phyloP scores from a whole-genome alignment of 2,329 filamentous ascomycete genomes.

The Remersonia thermophila region DNA sequence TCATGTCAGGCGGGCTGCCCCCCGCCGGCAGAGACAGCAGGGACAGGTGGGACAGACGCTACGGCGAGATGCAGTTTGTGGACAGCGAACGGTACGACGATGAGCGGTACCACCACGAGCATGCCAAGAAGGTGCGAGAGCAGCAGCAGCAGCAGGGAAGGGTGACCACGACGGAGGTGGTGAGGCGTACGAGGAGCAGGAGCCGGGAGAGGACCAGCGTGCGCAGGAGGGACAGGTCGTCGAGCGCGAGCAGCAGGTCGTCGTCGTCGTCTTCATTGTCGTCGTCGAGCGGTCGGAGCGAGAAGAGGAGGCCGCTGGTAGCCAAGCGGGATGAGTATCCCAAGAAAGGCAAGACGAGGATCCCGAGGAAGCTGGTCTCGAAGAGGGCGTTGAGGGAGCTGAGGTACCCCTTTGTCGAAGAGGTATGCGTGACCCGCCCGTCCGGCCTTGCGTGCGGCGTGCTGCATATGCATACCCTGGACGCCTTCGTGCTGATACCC shows the following conservation, averaged over 20 bases:
- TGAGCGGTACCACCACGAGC: too few relatives aligned
- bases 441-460: conserved; percentile 20
- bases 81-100: not conserved
- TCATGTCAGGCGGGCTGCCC: not conserved
- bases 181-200: not conserved
- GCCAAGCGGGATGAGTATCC: conserved; percentile 49
- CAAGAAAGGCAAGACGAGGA: conserved; percentile 79
- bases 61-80: too few relatives aligned
- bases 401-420: conserved; percentile 76
- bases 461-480: too few relatives aligned
- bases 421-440: conserved; percentile 42
- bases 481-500: too few relatives aligned
- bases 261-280: conserved; percentile 31
- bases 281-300: conserved; percentile 30
- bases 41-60: not conserved
- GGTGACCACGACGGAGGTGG: not conserved
- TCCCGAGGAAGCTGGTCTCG: conserved; percentile 69
- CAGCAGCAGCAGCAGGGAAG: not conserved
- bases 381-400: conserved; percentile 71
- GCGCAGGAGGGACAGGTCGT: conserved; percentile 25
- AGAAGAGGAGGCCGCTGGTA: conserved; percentile 37
- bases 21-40: not conserved
- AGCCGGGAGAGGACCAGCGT: not conserved
- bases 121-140: not conserved
- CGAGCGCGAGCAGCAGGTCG: conserved; percentile 18